Evolutionary conservation across 129 eudicot genomes (phyloP).

Genomic region (sunflower (Helianthus annuus)): DNA sequence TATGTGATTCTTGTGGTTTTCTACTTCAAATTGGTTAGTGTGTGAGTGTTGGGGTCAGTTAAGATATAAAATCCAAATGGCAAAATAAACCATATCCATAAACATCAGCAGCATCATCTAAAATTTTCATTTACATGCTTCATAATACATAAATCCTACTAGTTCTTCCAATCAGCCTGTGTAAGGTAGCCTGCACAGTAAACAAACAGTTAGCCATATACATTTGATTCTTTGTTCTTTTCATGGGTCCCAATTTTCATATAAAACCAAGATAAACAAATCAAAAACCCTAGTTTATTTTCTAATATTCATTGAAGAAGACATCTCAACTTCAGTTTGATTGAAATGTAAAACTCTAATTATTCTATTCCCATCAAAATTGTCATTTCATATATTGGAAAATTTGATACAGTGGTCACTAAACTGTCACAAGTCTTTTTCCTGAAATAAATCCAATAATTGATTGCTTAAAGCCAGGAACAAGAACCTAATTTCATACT

Average conservation of each 20-base stretch:
- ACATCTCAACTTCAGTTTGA: background rate
- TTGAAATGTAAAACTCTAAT: slow-evolving; percentile 1
- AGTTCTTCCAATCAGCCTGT: slow-evolving; percentile 25
- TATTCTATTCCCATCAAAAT: background rate
- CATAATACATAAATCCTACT: slow-evolving; percentile 27
- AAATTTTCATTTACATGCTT: slow-evolving; percentile 30
- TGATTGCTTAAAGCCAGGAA: background rate
- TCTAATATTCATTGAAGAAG: background rate
- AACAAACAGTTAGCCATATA: slow-evolving; percentile 9
- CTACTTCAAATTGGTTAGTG: no score
- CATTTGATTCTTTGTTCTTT: slow-evolving; percentile 3
- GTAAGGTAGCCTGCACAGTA: slow-evolving; percentile 36
- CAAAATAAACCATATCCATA: slow-evolving; percentile 25
- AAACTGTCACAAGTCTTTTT: background rate
- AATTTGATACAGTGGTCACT: background rate
- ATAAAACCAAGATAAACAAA: background rate
- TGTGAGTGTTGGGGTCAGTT: slow-evolving; percentile 8
- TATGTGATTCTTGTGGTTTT: no score
- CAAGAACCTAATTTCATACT: background rate
- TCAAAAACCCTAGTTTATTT: background rate
- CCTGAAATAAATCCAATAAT: background rate
- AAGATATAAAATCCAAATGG: slow-evolving; percentile 14
- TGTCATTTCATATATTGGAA: background rate
- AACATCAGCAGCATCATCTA: slow-evolving; percentile 20
- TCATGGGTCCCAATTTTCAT: slow-evolving; percentile 2